Evolutionary conservation across 1,284 basidiomycete genomes (phyloP).

Genomic region (Vanrija sp.): DNA sequence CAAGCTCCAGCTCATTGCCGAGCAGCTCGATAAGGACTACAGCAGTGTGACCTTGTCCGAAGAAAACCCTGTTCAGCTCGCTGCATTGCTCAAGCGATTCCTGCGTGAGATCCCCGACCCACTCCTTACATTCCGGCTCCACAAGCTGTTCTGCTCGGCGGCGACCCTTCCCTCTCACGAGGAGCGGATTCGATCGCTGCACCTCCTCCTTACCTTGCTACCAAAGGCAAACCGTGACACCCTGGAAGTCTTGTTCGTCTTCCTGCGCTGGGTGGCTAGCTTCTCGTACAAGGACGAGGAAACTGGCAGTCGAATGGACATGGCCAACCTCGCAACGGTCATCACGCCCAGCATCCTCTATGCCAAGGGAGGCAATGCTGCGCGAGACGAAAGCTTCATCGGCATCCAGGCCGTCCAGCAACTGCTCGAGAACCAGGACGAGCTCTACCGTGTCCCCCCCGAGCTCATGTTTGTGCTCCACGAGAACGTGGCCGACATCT

Average conservation of each 20-base stretch:
- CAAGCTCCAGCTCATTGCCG: slow-evolving; percentile 81
- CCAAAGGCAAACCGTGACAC: slow-evolving; percentile 94
- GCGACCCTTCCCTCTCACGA: slow-evolving; percentile 76
- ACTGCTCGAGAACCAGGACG: slow-evolving; percentile 88
- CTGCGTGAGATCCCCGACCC: slow-evolving; percentile 95
- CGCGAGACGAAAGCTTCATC: slow-evolving; percentile 89
- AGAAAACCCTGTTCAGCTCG: slow-evolving; percentile 96
- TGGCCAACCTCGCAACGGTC: slow-evolving; percentile 94
- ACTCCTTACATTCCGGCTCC: slow-evolving; percentile 88
- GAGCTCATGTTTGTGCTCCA: slow-evolving; percentile 77
- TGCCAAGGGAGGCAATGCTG: slow-evolving; percentile 77
- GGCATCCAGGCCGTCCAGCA: slow-evolving; percentile 80
- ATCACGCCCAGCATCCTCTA: slow-evolving; percentile 93
- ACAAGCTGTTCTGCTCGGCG: slow-evolving; percentile 80
- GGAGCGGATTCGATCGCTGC: slow-evolving; percentile 78
- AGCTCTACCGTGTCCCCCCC: slow-evolving; percentile 81
- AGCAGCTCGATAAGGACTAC: slow-evolving; percentile 89
- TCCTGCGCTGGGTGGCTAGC: slow-evolving; percentile 98
- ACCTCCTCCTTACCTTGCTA: slow-evolving; percentile 79
- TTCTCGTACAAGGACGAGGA: slow-evolving; percentile 98
- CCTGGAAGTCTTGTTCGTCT: slow-evolving; percentile 95
- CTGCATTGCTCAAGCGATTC: slow-evolving; percentile 95
- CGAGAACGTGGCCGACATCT: slow-evolving; percentile 71
- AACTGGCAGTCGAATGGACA: slow-evolving; percentile 98
- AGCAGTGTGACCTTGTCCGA: slow-evolving; percentile 83